Evolutionary conservation across 805 yeast species (phyloP).

Genomic region (Yarrowia alimentaria): DNA sequence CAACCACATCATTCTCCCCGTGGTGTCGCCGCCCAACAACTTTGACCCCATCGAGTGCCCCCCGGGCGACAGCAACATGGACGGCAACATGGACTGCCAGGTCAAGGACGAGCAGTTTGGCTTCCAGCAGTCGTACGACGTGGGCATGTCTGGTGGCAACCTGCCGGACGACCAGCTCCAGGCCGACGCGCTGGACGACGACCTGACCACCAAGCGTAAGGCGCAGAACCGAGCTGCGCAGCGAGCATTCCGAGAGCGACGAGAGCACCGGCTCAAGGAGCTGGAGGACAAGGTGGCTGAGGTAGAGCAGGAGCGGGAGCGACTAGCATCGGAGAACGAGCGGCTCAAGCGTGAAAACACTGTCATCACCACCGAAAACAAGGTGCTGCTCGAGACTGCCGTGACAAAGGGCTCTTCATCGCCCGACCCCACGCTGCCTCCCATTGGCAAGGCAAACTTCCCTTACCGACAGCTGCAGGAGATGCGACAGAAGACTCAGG

Average conservation of each 20-base stretch:
- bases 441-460: slow-evolving; percentile 27
- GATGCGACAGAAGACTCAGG: slow-evolving; percentile 6
- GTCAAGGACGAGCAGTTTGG: slow-evolving; percentile 21
- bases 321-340: slow-evolving; percentile 51
- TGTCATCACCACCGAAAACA: slow-evolving; percentile 61
- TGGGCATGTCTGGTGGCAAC: slow-evolving; percentile 1
- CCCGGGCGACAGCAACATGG: no score
- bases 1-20: slow-evolving; percentile 6
- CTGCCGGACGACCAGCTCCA: slow-evolving; percentile 9
- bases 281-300: slow-evolving; percentile 56
- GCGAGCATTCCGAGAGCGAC: slow-evolving; percentile 79
- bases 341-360: slow-evolving; percentile 53
- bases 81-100: slow-evolving; percentile 15
- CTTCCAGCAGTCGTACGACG: neutral
- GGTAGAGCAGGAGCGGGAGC: slow-evolving; percentile 55
- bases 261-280: slow-evolving; percentile 68
- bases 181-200: slow-evolving; percentile 28
- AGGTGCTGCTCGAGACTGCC: slow-evolving; percentile 47
- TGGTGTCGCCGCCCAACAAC: slow-evolving; percentile 21
- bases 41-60: slow-evolving; percentile 19
- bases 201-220: slow-evolving; percentile 49
- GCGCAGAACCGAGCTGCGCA: slow-evolving; percentile 87
- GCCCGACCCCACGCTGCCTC: slow-evolving; percentile 14
- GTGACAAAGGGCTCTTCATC: slow-evolving; percentile 4
- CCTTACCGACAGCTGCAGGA: slow-evolving; percentile 23